These are phyloP conservation scores for Venturia asperata DNA, from an alignment of 2,329 filamentous ascomycete species.

Conservation along the genomic window DNA sequence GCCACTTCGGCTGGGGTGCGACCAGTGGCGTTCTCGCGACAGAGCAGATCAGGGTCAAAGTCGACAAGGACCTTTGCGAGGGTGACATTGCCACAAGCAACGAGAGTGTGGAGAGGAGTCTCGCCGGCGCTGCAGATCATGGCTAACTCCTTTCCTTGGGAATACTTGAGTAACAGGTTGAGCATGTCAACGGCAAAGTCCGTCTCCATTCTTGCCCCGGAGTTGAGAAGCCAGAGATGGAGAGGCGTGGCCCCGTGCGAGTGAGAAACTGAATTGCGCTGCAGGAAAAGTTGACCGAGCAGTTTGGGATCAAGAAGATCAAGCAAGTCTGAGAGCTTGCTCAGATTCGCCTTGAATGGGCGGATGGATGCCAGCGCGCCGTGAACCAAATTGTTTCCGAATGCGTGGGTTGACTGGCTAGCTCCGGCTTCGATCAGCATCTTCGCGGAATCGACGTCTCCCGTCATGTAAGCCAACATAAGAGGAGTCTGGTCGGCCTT, in stretches of 20 bases:
- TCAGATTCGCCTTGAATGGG: background rate
- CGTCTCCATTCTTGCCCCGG: background rate
- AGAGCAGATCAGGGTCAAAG: slow-evolving; percentile 52
- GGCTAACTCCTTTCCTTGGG: slow-evolving; percentile 41
- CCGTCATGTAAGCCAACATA: slow-evolving; percentile 55
- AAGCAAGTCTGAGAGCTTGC: slow-evolving; percentile 39
- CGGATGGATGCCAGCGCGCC: slow-evolving; percentile 30
- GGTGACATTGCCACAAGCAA: slow-evolving; percentile 35
- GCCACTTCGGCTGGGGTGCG: slow-evolving; percentile 64
- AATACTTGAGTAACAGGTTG: slow-evolving; percentile 47
- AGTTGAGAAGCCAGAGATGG: slow-evolving; percentile 31
- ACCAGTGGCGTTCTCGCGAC: slow-evolving; percentile 69
- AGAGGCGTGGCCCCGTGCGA: slow-evolving; percentile 42
- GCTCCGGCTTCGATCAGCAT: slow-evolving; percentile 61
- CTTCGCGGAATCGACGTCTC: slow-evolving; percentile 49
- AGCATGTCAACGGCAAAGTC: slow-evolving; percentile 33
- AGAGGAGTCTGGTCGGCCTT: slow-evolving; percentile 57
- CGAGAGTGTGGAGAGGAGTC: slow-evolving; percentile 55
- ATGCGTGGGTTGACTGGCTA: slow-evolving; percentile 59
- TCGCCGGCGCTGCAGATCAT: slow-evolving; percentile 59
- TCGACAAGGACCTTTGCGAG: slow-evolving; percentile 45
- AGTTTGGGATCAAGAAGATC: slow-evolving; percentile 52
- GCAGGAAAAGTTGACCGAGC: slow-evolving; percentile 50
- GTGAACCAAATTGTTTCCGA: slow-evolving; percentile 53
- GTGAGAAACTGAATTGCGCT: slow-evolving; percentile 36